Percentiles rank a stretch among this genome's conserved stretches.
phyloP scores from a whole-genome alignment of 1,139 yeast genomes.

The Eremothecium coryli region DNA sequence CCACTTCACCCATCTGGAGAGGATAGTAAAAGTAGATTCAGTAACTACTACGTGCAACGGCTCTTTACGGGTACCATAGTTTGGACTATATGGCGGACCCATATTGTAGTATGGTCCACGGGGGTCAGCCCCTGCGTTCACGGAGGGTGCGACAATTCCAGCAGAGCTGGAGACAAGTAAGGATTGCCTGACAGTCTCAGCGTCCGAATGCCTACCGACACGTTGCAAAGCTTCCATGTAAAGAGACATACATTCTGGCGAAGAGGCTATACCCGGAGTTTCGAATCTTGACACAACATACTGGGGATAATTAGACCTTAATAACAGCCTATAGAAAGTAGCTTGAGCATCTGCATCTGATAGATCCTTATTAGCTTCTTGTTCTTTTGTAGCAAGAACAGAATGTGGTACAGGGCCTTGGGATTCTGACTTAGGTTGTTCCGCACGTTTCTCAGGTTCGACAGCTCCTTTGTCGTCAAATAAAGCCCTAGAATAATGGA shows the following conservation, averaged over 20 bases:
- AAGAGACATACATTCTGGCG: slow-evolving; percentile 64
- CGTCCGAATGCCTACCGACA: slow-evolving; percentile 70
- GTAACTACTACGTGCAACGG: slow-evolving; percentile 90
- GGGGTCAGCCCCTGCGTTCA: slow-evolving; percentile 1
- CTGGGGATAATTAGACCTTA: slow-evolving; percentile 81
- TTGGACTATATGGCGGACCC: slow-evolving; percentile 28
- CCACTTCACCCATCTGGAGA: slow-evolving; percentile 88
- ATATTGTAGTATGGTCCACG: slow-evolving; percentile 15
- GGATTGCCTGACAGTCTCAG: slow-evolving; percentile 40
- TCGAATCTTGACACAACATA: slow-evolving; percentile 88
- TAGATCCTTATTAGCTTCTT: slow-evolving; percentile 67
- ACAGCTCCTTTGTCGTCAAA: not conserved
- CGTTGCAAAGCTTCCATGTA: slow-evolving; percentile 74
- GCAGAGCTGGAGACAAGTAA: slow-evolving; percentile 28
- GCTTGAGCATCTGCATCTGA: slow-evolving; percentile 66
- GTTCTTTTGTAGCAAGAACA: slow-evolving; percentile 62
- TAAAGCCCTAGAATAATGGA: not conserved
- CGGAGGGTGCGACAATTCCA: slow-evolving; percentile 23
- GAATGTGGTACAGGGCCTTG: slow-evolving; percentile 21
- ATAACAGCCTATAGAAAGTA: slow-evolving; percentile 62
- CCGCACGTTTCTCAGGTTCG: slow-evolving; percentile 2
- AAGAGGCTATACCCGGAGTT: slow-evolving; percentile 78
- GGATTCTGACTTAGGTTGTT: not conserved
- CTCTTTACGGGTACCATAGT: slow-evolving; percentile 38
- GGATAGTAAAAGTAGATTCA: slow-evolving; percentile 66